Percentiles rank a stretch among this genome's conserved stretches.
Conservation (phyloP, 495 filamentous ascomycete genomes). For the Beverwykella pulmonaria region DNA sequence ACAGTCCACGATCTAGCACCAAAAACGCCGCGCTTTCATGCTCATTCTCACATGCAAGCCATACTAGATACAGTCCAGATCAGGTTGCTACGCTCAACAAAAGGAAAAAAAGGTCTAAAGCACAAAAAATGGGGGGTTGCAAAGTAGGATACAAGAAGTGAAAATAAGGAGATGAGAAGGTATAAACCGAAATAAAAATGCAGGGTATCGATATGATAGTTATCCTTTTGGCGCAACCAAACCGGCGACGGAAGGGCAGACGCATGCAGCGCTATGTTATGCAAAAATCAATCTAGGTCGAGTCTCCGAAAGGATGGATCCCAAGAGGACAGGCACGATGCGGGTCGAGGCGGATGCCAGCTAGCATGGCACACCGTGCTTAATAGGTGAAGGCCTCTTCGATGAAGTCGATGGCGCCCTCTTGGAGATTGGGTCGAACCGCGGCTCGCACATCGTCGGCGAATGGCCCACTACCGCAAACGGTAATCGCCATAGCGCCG, state of each 20-base stretch:
- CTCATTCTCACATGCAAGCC: background rate
- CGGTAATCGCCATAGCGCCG: constrained; percentile 81
- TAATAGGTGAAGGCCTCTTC: constrained; percentile 86
- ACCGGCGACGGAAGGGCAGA: background rate
- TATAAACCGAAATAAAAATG: background rate
- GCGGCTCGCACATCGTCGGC: constrained; percentile 83
- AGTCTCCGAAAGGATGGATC: no score
- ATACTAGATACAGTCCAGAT: background rate
- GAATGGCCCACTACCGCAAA: constrained; percentile 88
- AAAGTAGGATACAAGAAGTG: background rate
- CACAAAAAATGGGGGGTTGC: background rate
- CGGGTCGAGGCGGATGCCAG: background rate
- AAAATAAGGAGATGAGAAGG: background rate
- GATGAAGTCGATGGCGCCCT: constrained; percentile 78
- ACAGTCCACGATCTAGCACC: background rate
- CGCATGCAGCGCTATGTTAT: background rate
- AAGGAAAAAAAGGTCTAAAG: background rate
- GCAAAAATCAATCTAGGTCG: background rate
- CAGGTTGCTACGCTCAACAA: background rate
- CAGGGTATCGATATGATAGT: background rate
- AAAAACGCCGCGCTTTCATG: background rate
- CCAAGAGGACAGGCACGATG: no score
- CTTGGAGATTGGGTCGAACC: constrained; percentile 64
- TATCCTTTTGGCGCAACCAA: background rate
- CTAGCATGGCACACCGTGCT: background rate